Evolutionary conservation across 2,329 filamentous ascomycete genomes (phyloP), one percentile per base, ranked within the genome.

Genomic region (Microsporum ferrugineum): DNA sequence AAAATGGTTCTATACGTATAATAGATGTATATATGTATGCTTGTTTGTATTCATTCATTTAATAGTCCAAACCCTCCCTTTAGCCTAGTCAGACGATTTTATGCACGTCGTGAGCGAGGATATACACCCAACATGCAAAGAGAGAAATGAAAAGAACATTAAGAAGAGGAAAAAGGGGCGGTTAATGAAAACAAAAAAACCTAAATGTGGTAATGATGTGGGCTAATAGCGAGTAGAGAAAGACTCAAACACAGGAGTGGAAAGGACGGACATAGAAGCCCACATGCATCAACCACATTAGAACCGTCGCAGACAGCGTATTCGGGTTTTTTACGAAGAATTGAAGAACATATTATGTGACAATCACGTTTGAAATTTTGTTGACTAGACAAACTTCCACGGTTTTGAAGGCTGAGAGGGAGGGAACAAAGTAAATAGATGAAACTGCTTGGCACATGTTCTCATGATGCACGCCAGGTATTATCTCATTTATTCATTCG

Each of bases 101-200:
- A 38, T 57, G 55, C 55, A 57, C 27, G 34, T 57, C 34, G 33
- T 39, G n/a, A 39, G 55, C 53, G 34, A 56, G 31, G 31, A 43
- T 31, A 38, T 57, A 57, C 55, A 57, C 55, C 55, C 33, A 57
- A 38, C 55, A 57, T 57, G 55, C 33, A 38, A 43, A 39, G 27
- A 57, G 39, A 43, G 39, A 43, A 41, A 39, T 14, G 17, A 57
- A 34, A 17, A 27, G 33, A 39, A 57, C 55, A 57, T 57, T 57
- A 57, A 57, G 14, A 49, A 33, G n/a, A 47, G 23, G 23, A 58
- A 47, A 47, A 58, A 33, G n/a, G 29, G 34, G 47, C 39, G 14
- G 39, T n/a, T 38, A 29, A 23, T 36, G 49, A 55, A 31, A 12
- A 56, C 34, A 60, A 7, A 45, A 58, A 57, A 27, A 49, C 39